Evolutionary conservation across 1,284 basidiomycete species (phyloP).

Genomic region (Leccinum subrobustum): DNA sequence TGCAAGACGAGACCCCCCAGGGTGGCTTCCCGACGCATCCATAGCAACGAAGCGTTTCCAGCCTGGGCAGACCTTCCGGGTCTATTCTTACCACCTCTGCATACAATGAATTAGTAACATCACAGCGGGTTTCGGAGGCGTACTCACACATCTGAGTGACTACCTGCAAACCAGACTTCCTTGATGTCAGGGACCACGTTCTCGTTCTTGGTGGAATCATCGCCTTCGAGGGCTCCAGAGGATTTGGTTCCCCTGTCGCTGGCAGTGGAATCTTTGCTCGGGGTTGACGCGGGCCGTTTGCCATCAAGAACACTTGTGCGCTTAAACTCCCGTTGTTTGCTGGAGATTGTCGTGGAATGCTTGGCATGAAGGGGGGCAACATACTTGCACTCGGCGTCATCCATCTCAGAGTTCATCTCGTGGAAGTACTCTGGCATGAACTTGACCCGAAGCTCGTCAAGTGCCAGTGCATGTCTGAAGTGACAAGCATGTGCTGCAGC

Average conservation of each 20-base stretch:
- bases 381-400: neutral
- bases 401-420: neutral
- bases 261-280: neutral
- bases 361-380: neutral
- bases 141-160: neutral
- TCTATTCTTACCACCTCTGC: neutral
- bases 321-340: neutral
- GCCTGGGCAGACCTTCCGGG: neutral
- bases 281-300: neutral
- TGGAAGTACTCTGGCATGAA: conserved; percentile 1
- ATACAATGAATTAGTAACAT: neutral
- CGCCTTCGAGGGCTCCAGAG: neutral
- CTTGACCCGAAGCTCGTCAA: neutral
- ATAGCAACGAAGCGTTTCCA: neutral
- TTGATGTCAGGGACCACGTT: neutral
- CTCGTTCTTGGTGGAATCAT: neutral
- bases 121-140: neutral
- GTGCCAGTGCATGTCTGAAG: neutral
- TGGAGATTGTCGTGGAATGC: neutral
- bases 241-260: neutral
- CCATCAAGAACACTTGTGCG: neutral
- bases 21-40: conserved; percentile 1
- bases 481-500: conserved; percentile 11
- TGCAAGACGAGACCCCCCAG: neutral
- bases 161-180: conserved; percentile 1